Evolutionary conservation across 2,329 filamentous ascomycete species (phyloP), one percentile per base, ranked within the genome.

Genomic region (Beauveria bassiana): DNA sequence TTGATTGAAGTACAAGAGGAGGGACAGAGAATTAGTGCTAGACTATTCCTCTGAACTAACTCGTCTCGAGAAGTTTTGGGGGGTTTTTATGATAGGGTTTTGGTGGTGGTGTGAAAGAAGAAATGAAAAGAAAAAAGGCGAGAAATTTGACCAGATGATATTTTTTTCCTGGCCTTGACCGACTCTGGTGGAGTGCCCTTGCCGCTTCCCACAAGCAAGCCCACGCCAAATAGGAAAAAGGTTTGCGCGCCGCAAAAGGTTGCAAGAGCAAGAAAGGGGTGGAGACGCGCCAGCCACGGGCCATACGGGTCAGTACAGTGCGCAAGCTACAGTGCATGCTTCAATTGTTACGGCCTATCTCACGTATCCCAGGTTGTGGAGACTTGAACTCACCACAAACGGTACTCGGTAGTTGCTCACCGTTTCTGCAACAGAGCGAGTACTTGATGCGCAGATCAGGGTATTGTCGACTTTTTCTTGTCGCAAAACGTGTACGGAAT

Each of bases 11-110:
- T 72, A 77, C 77, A 77, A 79, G 79, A 78, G 77, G 76, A 79
- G 82, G 81, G 79, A 81, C 81, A 85, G 79, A 82, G 78, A 81
- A 78, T 73, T 77, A 80, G 80, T 77, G 81, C 80, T 79, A 79
- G 73, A 78, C 77, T 80, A 81, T 79, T 81, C 81, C 81, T 79
- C 80, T 79, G 79, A 78, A 78, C 77, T 77, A 72, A 70, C 72
- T 76, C 73, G 74, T 76, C 75, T 73, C 70, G 69, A 61, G 52
- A 74, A 72, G 73, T 75, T 73, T 70, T 74, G 72, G 72, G 72
- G 68, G 68, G 69, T 70, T 70, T 71, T 76, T 77, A 72, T 72
- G 73, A 78, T 79, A 80, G 78, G 74, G 75, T 75, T 75, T 57
- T 79, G 77, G 77, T 72, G 72, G 74, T 75, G 77, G 75, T 72